Evolutionary conservation across 2,329 filamentous ascomycete genomes (phyloP).

Genomic region (Clathrospora elynae): DNA sequence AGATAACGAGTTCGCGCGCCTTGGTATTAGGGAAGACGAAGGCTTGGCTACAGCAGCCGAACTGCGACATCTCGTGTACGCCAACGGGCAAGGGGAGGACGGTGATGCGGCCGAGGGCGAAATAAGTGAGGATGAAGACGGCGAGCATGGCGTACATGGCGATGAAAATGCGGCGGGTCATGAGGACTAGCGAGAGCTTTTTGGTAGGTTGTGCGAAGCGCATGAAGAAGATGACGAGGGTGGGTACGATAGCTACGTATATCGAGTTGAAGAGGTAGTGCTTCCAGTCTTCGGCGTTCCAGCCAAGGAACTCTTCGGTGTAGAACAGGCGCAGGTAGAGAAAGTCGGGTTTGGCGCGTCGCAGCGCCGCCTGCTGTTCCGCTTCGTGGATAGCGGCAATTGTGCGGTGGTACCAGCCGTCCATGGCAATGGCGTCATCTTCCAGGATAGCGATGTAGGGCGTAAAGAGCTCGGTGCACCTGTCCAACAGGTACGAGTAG

Average conservation of each 20-base stretch:
- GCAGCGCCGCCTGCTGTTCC: slow-evolving; percentile 36
- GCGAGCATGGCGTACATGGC: slow-evolving; percentile 23
- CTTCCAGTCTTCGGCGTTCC: slow-evolving; percentile 52
- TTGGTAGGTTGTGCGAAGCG: slow-evolving; percentile 26
- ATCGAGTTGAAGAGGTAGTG: slow-evolving; percentile 47
- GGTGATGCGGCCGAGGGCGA: slow-evolving; percentile 50
- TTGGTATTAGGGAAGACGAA: slow-evolving; percentile 51
- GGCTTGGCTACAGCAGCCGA: slow-evolving; percentile 54
- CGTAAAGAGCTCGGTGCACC: slow-evolving; percentile 47
- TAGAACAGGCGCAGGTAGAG: slow-evolving; percentile 56
- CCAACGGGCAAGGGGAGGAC: slow-evolving; percentile 46
- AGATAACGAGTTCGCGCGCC: slow-evolving; percentile 34
- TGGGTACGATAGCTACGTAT: slow-evolving; percentile 23
- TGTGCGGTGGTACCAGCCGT: slow-evolving; percentile 55
- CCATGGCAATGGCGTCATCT: slow-evolving; percentile 55
- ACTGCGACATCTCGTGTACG: slow-evolving; percentile 50
- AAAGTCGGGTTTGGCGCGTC: slow-evolving; percentile 35
- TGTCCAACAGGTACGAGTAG: slow-evolving; percentile 51
- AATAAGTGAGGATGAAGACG: slow-evolving; percentile 42
- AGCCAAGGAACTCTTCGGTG: slow-evolving; percentile 53
- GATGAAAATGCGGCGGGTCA: slow-evolving; percentile 28
- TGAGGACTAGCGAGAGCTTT: slow-evolving; percentile 24
- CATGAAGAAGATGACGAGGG: slow-evolving; percentile 34
- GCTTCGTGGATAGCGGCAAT: slow-evolving; percentile 44
- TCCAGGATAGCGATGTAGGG: slow-evolving; percentile 54